Evolutionary conservation across 108 stramenopile species (phyloP).

Genomic region (Thalassiosira profunda): DNA sequence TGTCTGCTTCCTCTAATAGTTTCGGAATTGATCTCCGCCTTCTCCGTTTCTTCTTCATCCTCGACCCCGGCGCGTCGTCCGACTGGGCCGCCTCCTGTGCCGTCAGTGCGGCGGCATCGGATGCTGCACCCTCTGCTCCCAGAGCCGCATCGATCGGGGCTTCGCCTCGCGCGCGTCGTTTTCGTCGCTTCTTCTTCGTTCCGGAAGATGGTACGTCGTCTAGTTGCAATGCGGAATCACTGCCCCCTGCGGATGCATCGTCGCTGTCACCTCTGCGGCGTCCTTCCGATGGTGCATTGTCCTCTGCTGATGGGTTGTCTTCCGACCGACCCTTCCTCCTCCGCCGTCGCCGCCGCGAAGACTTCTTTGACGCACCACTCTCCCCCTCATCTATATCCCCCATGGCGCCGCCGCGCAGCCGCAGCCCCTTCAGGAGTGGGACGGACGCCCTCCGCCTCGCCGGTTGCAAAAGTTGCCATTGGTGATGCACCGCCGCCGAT

Average conservation of each 20-base stretch:
- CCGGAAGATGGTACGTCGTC: no score
- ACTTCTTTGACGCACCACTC: no score
- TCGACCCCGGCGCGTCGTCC: background rate
- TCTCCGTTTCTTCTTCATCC: background rate
- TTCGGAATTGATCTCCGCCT: background rate
- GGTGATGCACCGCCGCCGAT: no score
- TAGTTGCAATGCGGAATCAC: background rate
- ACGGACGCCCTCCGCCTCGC: no score
- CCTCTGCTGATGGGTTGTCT: background rate
- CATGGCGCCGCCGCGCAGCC: no score
- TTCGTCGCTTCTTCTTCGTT: background rate
- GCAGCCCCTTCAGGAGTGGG: no score
- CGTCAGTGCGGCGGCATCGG: background rate
- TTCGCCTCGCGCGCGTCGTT: background rate
- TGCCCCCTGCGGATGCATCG: background rate
- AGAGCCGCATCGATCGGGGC: no score
- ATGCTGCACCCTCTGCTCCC: background rate
- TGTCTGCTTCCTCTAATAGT: background rate
- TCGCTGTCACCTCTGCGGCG: background rate
- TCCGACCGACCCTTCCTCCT: no score
- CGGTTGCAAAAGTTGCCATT: no score
- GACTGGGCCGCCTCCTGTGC: background rate
- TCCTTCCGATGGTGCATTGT: background rate
- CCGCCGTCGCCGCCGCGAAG: no score
- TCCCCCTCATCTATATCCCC: no score